Evolutionary conservation across 805 yeast genomes (phyloP).

Genomic region (Cyberlindnera saturnus): DNA sequence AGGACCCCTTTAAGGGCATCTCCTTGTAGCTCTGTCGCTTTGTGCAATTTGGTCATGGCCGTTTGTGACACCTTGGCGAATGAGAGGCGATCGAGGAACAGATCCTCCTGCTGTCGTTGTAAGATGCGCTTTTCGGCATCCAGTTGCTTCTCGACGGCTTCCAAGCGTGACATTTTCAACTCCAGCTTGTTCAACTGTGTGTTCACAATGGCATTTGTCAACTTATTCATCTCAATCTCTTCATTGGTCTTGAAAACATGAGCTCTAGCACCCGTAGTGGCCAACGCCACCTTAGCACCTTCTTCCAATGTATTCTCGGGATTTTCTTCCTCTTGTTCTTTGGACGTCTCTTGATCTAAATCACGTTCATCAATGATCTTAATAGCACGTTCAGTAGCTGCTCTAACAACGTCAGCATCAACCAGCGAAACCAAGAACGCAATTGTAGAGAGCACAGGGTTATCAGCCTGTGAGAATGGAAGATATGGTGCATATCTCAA

Average conservation of each 20-base stretch:
- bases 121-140: slow-evolving; percentile 58
- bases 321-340: slow-evolving; percentile 13
- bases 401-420: slow-evolving; percentile 79
- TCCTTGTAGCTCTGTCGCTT: slow-evolving; percentile 13
- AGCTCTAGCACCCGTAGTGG: slow-evolving; percentile 59
- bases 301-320: slow-evolving; percentile 38
- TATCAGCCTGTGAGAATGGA: slow-evolving; percentile 80
- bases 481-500: slow-evolving; percentile 77
- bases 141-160: slow-evolving; percentile 55
- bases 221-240: slow-evolving; percentile 67
- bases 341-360: slow-evolving; percentile 12
- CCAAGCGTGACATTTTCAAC: slow-evolving; percentile 52
- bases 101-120: slow-evolving; percentile 58
- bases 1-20: slow-evolving; percentile 10
- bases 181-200: slow-evolving; percentile 60
- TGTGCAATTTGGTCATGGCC: slow-evolving; percentile 39
- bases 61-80: slow-evolving; percentile 52
- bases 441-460: slow-evolving; percentile 90
- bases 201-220: slow-evolving; percentile 52
- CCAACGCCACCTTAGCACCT: slow-evolving; percentile 10
- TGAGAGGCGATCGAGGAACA: slow-evolving; percentile 60
- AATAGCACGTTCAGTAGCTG: slow-evolving; percentile 66
- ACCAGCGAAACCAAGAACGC: slow-evolving; percentile 81
- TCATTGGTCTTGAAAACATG: slow-evolving; percentile 76
- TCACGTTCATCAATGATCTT: slow-evolving; percentile 21